Base-by-base conservation (phyloP, 139 green algal genomes). In the Micractinium conductrix region DNA sequence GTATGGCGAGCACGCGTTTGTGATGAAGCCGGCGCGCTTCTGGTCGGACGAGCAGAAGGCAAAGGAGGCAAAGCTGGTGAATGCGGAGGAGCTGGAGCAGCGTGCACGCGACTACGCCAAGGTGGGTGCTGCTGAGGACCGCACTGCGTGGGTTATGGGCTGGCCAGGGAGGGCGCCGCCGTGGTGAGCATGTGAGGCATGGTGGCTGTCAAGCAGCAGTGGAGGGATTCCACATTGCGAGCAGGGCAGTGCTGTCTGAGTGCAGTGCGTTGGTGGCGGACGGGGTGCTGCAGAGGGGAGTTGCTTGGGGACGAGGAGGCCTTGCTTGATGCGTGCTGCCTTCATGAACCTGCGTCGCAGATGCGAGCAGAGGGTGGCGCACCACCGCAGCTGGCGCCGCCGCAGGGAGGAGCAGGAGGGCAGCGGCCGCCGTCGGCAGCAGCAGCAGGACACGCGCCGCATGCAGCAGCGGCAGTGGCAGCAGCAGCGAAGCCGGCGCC, bases 1-100 rank as follows among this genome's bases (percentile, higher is more conserved):
- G 38, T 98, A 97, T 72, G 95, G 95, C 5, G 93, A 97, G 24
- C 88, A 96, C 3, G 89, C 93, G 0, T 98, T 98, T 81, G 60
- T 91, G 30, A 45, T 97, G 72, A 87, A 86, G 38, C 85, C 83
- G 8, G 87, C 94, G 0, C 37, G 95, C 12, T 98, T 94, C 71
- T 92, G 87, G 83, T 96, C 91, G 6, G 90, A 98, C 24, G 87
- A 95, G 4, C 76, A 89, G 4, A 81, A 75, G 30, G 80, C 87
- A 30, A 88, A 89, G 37, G 89, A 94, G 78, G 76, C 76, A 1
- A 92, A 93, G 78, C 43, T 90, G 44, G 85, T 95, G 0, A 88
- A 96, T 82, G 76, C 92, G 26, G 86, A 84, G 40, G 90, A 92
- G 26, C 82, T 98, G 62, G 86, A 93, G 70, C 86, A 87, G 79